phyloP scores from a whole-genome alignment of 2,329 filamentous ascomycete species.

The Exophiala dermatitidis region DNA sequence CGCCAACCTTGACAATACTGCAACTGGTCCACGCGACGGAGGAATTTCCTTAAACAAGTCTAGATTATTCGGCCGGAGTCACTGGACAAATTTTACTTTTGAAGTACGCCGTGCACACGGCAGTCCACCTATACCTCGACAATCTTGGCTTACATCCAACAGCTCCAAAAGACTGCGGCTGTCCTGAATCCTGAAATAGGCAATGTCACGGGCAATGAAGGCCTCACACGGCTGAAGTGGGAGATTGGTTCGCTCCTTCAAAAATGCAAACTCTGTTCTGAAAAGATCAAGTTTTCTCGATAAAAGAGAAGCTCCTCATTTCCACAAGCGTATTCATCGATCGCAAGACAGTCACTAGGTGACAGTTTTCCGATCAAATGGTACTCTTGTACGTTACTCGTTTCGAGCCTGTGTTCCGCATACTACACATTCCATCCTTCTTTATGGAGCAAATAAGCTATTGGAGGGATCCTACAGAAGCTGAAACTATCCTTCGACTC shows the following conservation, averaged over 20 bases:
- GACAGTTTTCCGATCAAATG: conserved; percentile 9
- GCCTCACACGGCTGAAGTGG: neutral
- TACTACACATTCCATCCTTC: conserved; percentile 34
- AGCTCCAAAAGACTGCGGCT: neutral
- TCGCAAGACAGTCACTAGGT: neutral
- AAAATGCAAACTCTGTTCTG: conserved; percentile 27
- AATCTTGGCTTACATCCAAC: neutral
- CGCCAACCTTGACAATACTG: neutral
- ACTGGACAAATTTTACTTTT: conserved; percentile 27
- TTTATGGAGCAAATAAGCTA: conserved; percentile 30
- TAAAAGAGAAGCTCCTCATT: conserved; percentile 23
- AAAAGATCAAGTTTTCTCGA: conserved; percentile 23
- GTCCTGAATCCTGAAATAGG: conserved; percentile 5
- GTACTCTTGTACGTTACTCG: conserved; percentile 14
- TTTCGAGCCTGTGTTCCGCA: conserved; percentile 31
- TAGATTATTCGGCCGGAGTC: conserved; percentile 26
- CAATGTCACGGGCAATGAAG: conserved; percentile 13
- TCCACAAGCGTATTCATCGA: conserved; percentile 5
- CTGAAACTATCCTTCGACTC: conserved; percentile 24
- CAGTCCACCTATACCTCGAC: neutral
- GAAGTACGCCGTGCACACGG: conserved; percentile 16
- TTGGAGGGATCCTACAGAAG: conserved; percentile 21
- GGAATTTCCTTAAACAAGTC: conserved; percentile 21
- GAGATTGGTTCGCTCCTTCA: conserved; percentile 9
- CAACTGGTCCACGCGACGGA: neutral